phyloP scores from a whole-genome alignment of 768 basidiomycete species.

The Tulasnella sp. region DNA sequence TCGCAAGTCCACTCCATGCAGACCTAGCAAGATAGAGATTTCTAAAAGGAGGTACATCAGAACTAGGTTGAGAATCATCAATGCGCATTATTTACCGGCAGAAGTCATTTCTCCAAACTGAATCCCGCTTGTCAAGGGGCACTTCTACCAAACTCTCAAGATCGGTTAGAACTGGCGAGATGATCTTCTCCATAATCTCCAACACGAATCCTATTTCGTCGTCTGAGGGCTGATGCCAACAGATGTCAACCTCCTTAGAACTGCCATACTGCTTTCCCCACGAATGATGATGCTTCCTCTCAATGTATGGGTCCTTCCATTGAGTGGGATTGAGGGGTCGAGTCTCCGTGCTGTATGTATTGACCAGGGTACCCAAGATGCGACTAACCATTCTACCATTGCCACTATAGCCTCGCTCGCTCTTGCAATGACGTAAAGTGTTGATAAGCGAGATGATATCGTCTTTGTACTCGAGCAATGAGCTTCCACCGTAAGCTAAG shows the following conservation, averaged over 20 bases:
- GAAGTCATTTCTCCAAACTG: conserved; percentile 59
- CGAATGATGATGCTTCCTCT: conserved; percentile 44
- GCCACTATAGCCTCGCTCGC: conserved; percentile 76
- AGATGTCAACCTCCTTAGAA: conserved; percentile 61
- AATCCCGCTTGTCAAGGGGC: conserved; percentile 46
- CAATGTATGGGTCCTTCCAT: conserved; percentile 60
- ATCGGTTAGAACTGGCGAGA: conserved; percentile 48
- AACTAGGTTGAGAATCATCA: neutral
- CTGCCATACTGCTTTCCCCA: conserved; percentile 72
- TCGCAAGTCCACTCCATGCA: conserved; percentile 66
- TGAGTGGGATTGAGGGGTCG: conserved; percentile 72
- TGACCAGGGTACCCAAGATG: conserved; percentile 58
- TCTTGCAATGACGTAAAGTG: conserved; percentile 64
- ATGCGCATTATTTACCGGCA: conserved; percentile 46
- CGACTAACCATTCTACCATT: conserved; percentile 67
- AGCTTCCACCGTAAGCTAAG: conserved; percentile 56
- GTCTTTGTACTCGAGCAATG: conserved; percentile 51
- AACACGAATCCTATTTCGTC: conserved; percentile 71
- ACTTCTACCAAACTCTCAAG: conserved; percentile 50
- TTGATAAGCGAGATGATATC: conserved; percentile 49
- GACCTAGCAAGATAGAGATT: conserved; percentile 58
- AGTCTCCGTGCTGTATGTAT: conserved; percentile 63
- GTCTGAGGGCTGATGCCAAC: conserved; percentile 70
- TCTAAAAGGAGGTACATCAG: conserved; percentile 25
- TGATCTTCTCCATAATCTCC: conserved; percentile 59